Evolutionary conservation across 2,329 filamentous ascomycete species (phyloP).

Genomic region (Aspergillus clavatus): DNA sequence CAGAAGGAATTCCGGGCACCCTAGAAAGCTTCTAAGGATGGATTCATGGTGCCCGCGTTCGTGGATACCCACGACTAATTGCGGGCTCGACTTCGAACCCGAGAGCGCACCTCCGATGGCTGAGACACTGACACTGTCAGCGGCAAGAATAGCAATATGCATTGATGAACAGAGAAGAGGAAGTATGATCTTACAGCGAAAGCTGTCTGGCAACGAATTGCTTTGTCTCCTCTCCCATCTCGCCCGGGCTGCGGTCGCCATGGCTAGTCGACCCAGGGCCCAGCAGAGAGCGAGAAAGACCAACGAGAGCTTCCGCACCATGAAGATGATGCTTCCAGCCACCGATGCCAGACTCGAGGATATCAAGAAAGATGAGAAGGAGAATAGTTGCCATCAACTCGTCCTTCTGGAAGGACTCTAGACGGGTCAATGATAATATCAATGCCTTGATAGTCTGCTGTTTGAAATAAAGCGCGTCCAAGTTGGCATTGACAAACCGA

Average conservation of each 20-base stretch:
- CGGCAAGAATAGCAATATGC: too few relatives aligned
- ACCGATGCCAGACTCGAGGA: conserved; percentile 16
- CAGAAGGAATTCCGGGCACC: conserved; percentile 10
- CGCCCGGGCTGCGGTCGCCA: too few relatives aligned
- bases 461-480: conserved; percentile 22
- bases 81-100: too few relatives aligned
- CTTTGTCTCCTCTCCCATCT: too few relatives aligned
- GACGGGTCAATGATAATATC: conserved; percentile 4
- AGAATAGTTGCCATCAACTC: conserved; percentile 12
- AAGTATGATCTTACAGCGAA: conserved; percentile 5
- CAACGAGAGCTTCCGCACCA: too few relatives aligned
- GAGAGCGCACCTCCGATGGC: too few relatives aligned
- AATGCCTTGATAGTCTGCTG: conserved; percentile 15
- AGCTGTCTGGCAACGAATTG: conserved; percentile 4
- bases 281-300: too few relatives aligned
- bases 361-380: conserved; percentile 17
- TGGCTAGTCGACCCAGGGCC: too few relatives aligned
- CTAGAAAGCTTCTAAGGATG: conserved; percentile 12
- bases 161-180: too few relatives aligned
- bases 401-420: conserved; percentile 4
- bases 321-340: conserved; percentile 16
- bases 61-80: too few relatives aligned
- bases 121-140: neutral
- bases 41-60: too few relatives aligned
- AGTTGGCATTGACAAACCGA: conserved; percentile 6